Evolutionary conservation across 148 eudicot genomes (phyloP).

Genomic region (Arctostaphylos glauca): DNA sequence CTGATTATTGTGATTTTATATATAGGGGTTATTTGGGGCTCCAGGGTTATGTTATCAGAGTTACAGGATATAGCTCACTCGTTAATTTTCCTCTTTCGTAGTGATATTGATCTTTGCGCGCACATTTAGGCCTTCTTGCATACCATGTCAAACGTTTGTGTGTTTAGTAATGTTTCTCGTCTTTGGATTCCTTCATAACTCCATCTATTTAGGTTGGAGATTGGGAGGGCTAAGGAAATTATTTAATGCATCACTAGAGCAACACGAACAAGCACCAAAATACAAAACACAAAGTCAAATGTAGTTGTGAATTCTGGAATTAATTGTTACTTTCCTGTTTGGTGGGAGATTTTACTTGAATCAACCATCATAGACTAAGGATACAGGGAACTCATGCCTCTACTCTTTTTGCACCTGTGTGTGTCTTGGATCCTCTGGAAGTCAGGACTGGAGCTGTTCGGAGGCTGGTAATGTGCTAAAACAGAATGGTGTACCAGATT

Average conservation of each 20-base stretch:
- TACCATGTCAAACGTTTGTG: neutral
- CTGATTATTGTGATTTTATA: neutral
- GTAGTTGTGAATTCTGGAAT: neutral
- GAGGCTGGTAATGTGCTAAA: slow-evolving; percentile 81
- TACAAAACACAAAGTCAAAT: neutral
- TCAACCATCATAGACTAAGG: neutral
- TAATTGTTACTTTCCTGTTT: neutral
- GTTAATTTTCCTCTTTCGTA: neutral
- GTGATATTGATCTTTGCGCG: neutral
- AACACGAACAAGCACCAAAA: neutral
- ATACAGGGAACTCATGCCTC: neutral
- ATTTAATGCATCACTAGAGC: neutral
- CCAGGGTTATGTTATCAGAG: neutral
- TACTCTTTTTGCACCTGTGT: neutral
- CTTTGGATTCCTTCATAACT: neutral
- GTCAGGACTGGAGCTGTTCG: slow-evolving; percentile 78
- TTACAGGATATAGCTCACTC: neutral
- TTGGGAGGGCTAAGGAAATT: neutral
- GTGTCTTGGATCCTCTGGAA: slow-evolving; percentile 7
- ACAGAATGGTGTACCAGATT: slow-evolving; percentile 78
- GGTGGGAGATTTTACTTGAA: neutral
- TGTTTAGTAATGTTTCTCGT: neutral
- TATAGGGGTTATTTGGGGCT: neutral
- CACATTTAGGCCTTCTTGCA: neutral
- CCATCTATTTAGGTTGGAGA: neutral